Evolutionary conservation across 129 eudicot species (phyloP).

Genomic region (Flaveria bidentis): DNA sequence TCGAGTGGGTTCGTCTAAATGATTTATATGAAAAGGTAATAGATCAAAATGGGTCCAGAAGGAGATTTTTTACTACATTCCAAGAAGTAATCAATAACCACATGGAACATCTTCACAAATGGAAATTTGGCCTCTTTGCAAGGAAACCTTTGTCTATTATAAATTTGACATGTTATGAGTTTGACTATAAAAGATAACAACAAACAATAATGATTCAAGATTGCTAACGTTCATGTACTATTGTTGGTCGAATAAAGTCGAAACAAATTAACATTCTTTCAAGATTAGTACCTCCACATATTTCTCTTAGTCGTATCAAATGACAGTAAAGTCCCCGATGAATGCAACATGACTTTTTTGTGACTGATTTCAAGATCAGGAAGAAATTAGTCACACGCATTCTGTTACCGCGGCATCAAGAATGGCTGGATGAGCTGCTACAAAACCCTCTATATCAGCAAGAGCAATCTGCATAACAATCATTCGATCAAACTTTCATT

Average conservation of each 20-base stretch:
- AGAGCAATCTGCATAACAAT: constrained; percentile 71
- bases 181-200: no score
- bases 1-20: background rate
- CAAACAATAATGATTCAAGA: no score
- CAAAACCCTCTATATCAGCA: constrained; percentile 76
- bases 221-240: background rate
- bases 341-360: background rate
- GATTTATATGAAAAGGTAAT: background rate
- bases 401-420: constrained; percentile 85
- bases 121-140: no score
- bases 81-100: no score
- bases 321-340: constrained; percentile 1
- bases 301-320: background rate
- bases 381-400: constrained; percentile 36
- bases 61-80: background rate
- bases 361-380: background rate
- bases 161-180: no score
- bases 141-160: no score
- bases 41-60: background rate
- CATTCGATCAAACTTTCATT: background rate
- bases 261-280: no score
- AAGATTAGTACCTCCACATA: background rate
- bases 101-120: no score
- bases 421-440: constrained; percentile 68
- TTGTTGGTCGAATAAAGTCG: background rate